Percentiles rank a stretch among this genome's conserved stretches.
phyloP scores from a whole-genome alignment of 2,329 filamentous ascomycete genomes.

The Phialophora chinensis region DNA sequence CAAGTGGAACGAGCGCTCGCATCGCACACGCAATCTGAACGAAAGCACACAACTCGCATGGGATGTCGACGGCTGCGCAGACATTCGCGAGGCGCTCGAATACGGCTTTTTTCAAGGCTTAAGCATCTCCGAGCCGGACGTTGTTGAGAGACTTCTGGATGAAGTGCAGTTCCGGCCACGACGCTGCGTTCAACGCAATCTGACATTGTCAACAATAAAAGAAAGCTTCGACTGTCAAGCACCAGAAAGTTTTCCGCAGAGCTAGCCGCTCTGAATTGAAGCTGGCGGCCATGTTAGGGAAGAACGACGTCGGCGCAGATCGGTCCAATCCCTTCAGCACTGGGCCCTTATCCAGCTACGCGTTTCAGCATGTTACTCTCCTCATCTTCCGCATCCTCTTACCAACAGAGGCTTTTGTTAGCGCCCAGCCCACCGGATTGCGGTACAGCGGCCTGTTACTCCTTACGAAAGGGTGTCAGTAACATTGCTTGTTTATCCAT shows the following conservation, averaged over 20 bases:
- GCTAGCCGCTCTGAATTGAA: background rate
- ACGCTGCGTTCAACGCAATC: background rate
- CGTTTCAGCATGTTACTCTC: background rate
- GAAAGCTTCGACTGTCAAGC: background rate
- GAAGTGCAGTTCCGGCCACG: background rate
- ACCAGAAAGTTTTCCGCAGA: background rate
- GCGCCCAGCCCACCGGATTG: no score
- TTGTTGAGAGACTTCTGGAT: conserved; percentile 1
- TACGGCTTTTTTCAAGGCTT: background rate
- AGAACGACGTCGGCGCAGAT: background rate
- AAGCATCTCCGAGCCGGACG: background rate
- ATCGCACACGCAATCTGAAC: background rate
- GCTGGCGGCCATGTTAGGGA: background rate
- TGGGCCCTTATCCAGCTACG: background rate
- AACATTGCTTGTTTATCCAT: background rate
- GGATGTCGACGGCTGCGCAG: conserved; percentile 1
- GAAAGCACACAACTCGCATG: background rate
- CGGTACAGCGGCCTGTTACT: background rate
- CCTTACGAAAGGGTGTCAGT: background rate
- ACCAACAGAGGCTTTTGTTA: no score
- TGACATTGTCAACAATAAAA: background rate
- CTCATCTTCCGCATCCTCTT: background rate
- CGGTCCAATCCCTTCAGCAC: background rate
- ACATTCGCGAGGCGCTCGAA: conserved; percentile 15
- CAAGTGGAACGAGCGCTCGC: background rate